Evolutionary conservation across 176 grass and related monocot genomes (phyloP).

Genomic region (Elymus sibiricus): DNA sequence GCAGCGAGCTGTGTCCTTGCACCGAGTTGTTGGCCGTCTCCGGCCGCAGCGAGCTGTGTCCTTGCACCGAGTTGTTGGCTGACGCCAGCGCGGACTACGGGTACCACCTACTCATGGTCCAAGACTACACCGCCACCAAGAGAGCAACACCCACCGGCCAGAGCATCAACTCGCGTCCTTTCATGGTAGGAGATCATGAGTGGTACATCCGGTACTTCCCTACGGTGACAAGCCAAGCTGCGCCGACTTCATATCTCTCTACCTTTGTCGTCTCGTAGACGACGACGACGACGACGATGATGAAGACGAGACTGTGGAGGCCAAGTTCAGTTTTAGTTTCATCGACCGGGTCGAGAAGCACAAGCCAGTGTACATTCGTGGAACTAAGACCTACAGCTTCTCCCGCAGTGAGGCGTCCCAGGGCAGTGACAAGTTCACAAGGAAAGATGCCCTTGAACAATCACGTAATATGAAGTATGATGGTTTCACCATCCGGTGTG

Average conservation of each 20-base stretch:
- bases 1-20: not conserved
- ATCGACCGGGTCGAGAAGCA: not conserved
- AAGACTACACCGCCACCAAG: not conserved
- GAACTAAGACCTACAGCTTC: not conserved
- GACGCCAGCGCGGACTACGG: not conserved
- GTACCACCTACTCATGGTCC: not conserved
- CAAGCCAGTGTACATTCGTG: not conserved
- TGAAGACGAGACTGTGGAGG: not conserved
- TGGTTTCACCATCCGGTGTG: not conserved
- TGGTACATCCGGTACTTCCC: not conserved
- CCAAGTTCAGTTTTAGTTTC: not conserved
- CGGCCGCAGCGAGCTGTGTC: not conserved
- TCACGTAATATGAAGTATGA: not conserved
- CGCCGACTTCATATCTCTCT: not conserved
- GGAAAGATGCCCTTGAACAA: not conserved
- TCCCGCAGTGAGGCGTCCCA: not conserved
- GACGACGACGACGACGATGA: not conserved
- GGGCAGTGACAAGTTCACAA: not conserved
- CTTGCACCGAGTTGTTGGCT: not conserved
- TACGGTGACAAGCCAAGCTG: not conserved
- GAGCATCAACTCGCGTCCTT: not conserved
- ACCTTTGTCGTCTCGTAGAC: not conserved
- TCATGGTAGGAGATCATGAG: not conserved
- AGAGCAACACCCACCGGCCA: not conserved
- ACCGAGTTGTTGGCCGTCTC: not conserved